phyloP scores from a whole-genome alignment of 768 basidiomycete species.

The Piloderma croceum region DNA sequence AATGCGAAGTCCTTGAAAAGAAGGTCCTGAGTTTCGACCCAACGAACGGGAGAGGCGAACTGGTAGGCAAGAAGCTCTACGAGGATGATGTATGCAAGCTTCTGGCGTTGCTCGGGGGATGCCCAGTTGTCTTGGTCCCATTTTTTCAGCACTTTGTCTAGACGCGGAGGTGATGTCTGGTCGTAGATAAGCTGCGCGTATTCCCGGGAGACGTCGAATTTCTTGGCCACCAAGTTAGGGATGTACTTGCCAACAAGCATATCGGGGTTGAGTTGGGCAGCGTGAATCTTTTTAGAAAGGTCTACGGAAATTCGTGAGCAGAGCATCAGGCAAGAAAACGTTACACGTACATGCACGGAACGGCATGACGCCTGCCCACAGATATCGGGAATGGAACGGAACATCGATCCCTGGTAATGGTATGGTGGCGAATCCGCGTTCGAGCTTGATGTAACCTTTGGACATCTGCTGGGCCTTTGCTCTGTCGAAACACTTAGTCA shows the following conservation, averaged over 20 bases:
- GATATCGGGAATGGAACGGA: constrained; percentile 98
- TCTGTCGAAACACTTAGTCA: constrained; percentile 71
- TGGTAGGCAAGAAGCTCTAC: constrained; percentile 97
- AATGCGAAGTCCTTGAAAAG: constrained; percentile 83
- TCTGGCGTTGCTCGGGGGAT: constrained; percentile 74
- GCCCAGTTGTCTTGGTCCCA: constrained; percentile 95
- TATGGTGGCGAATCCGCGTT: constrained; percentile 95
- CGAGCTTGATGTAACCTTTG: constrained; percentile 90
- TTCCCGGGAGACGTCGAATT: constrained; percentile 75
- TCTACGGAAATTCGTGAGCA: constrained; percentile 41
- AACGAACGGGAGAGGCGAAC: constrained; percentile 96
- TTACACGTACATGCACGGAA: constrained; percentile 86
- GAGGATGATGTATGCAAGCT: constrained; percentile 91
- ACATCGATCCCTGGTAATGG: constrained; percentile 97
- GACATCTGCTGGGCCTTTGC: constrained; percentile 68
- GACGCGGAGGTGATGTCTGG: constrained; percentile 90
- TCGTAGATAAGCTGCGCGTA: constrained; percentile 96
- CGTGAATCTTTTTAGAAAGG: constrained; percentile 96
- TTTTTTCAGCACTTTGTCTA: constrained; percentile 88
- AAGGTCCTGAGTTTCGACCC: constrained; percentile 98
- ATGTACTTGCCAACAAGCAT: constrained; percentile 94
- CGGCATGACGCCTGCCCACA: constrained; percentile 97
- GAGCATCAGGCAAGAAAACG: constrained; percentile 2
- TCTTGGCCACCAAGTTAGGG: constrained; percentile 90
- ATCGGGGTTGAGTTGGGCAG: constrained; percentile 86